Base-by-base conservation (phyloP, 2,329 filamentous ascomycete genomes). In the Lachnellula arida region DNA sequence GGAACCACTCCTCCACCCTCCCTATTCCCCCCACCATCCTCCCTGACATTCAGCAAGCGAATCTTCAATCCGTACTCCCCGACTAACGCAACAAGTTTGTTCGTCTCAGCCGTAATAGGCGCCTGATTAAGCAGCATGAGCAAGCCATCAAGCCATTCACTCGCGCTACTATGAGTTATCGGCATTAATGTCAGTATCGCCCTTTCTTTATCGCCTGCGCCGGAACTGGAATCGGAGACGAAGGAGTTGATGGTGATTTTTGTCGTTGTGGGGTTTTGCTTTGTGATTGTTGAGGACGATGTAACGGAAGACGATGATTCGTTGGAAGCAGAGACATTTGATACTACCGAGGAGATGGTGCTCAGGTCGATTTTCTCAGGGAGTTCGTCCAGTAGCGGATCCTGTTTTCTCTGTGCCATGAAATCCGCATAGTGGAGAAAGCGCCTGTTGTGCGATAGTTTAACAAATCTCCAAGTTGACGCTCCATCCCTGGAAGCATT, bases 51-150 rank as follows among this genome's bases (percentile, higher is more conserved):
- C 65, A 99, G 77, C 68, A 99, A 75, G 42, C 94, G 80, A 60
- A 99, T 95, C 76, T 96, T 96, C 60, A 97, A 76, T 4, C 94
- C 92, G 70, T 96, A 97, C 64, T 95, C 89, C 67, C 86, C 85
- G 57, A 97, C 89, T 65, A 97, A 76, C 54, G 86, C 85, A 53
- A 97, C 87, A 59, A 97, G 76, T 72, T 94, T 95, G 70, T 88
- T 93, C 37, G 94, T 97, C 74, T 97, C 93, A 2, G 91, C 84
- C n/a, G 94, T 99, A 69, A 99, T 97, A 19, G 94, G 94, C 57
- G 92, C 85, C 73, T 99, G 94, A 68, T 95, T 91, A 23, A 99
- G 80, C 53, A 99, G 78, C 91, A 99, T 96, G 55, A 97, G 79
- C 61, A 99, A 75, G 1, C 94, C 94, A 70, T 99, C 94, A 5